Base-by-base conservation (phyloP, 73 alveolate species). In the Paramecium caudatum region DNA sequence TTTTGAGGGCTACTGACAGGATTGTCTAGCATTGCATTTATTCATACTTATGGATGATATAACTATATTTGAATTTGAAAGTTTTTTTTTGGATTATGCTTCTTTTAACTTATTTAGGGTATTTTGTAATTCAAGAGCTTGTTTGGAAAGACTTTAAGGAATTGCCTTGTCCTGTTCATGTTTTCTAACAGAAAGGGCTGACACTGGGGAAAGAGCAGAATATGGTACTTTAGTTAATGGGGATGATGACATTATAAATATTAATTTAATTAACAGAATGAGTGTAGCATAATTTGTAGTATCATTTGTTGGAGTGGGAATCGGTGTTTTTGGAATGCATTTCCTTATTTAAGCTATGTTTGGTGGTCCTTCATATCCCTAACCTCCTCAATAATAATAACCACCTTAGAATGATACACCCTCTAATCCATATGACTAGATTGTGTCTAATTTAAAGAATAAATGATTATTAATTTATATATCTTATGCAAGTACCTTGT, bases 401-500 rank as follows among this genome's bases (percentile, higher is more conserved):
- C 27, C 17, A 23, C 23, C 32, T 23, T 9, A 55, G 21, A 55
- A 23, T 55, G 13, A 55, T 10, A 27, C 23, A 55, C 10, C 43
- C 39, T 21, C 21, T 25, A 50, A 50, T n/a, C 41, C 74, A 50
- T 50, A 23, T 19, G 74, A 50, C 30, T 39, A 50, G 30, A 39
- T 50, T 0, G 78, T 50, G 10, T 50, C 78, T 3, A 50, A 50
- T 50, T 25, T 50, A 50, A 50, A 55, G 13, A 55, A 19, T 27
- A 55, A 55, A 23, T 55, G 23, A 55, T 16, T 27, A 55, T 23
- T 55, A 55, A 55, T 55, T 55, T 55, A 23, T 55, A 23, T 19
- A 55, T 27, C 8, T 27, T 19, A 74, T 74, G 88, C 25, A 36
- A 34, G 90, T 86, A 17, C 85, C 93, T 15, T 62, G 82, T 39